These are phyloP conservation scores for Theobroma cacao DNA, from an alignment of 345 rosid genomes.

Conservation along the genomic window DNA sequence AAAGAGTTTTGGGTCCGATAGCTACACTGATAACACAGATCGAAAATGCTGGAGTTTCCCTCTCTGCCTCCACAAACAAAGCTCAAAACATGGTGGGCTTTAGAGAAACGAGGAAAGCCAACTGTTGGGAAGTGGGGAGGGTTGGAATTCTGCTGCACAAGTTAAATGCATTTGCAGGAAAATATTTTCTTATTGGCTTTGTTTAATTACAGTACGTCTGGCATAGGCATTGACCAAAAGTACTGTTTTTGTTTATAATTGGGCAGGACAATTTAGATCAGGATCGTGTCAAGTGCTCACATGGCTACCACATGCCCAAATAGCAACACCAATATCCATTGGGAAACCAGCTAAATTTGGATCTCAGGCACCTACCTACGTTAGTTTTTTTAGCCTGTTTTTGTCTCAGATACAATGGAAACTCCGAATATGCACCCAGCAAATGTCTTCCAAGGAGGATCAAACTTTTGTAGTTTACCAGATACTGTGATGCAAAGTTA, in stretches of 20 bases:
- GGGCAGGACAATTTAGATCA: background rate
- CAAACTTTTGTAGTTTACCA: background rate
- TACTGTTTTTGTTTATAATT: background rate
- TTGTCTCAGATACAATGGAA: background rate
- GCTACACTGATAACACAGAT: too few relatives aligned
- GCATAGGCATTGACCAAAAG: background rate
- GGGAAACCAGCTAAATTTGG: background rate
- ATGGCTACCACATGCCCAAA: slow-evolving; percentile 2
- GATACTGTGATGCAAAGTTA: background rate
- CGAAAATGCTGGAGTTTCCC: too few relatives aligned
- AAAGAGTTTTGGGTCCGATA: too few relatives aligned
- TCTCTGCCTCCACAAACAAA: too few relatives aligned
- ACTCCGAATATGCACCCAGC: background rate
- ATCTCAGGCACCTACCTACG: background rate
- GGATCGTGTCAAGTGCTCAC: background rate
- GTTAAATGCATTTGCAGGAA: background rate
- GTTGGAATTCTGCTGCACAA: background rate
- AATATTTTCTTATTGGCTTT: background rate
- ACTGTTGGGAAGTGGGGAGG: background rate
- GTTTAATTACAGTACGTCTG: background rate
- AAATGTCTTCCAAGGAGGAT: background rate
- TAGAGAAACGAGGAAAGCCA: too few relatives aligned
- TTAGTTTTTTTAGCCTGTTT: background rate
- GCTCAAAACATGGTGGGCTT: too few relatives aligned
- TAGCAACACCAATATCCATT: background rate